Evolutionary conservation across 805 yeast genomes (phyloP).

Genomic region (Saturnispora serradocipensis): DNA sequence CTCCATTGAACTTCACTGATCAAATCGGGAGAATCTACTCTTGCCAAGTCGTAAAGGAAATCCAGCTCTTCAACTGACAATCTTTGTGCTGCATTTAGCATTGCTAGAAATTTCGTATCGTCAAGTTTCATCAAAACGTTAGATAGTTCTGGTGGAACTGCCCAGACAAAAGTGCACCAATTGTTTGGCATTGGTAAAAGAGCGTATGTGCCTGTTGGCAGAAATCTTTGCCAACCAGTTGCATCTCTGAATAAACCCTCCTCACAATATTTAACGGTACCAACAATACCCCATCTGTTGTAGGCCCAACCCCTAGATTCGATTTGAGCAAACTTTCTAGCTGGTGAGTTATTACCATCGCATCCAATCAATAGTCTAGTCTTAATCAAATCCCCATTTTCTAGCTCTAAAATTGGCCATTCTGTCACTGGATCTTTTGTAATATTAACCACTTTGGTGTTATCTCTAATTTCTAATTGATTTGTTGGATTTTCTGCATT

Average conservation of each 20-base stretch:
- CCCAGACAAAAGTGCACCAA: conserved; percentile 91
- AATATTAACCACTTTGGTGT: conserved; percentile 58
- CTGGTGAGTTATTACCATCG: conserved; percentile 94
- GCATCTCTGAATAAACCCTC: conserved; percentile 48
- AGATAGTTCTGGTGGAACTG: conserved; percentile 70
- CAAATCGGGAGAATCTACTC: conserved; percentile 34
- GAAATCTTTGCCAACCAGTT: conserved; percentile 89
- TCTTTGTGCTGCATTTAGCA: conserved; percentile 84
- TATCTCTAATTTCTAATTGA: conserved; percentile 43
- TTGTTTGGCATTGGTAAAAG: conserved; percentile 80
- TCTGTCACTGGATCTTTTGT: conserved; percentile 29
- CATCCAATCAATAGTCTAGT: conserved; percentile 86
- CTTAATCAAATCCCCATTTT: conserved; percentile 52
- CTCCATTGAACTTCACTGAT: conserved; percentile 72
- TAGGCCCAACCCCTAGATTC: conserved; percentile 91
- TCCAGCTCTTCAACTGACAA: conserved; percentile 68
- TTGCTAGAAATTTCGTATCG: conserved; percentile 51
- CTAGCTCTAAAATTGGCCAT: conserved; percentile 72
- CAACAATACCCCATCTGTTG: conserved; percentile 85
- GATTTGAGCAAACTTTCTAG: conserved; percentile 69
- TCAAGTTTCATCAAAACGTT: conserved; percentile 48
- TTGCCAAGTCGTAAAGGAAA: conserved; percentile 46
- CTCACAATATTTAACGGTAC: conserved; percentile 66
- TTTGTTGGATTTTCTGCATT: conserved; percentile 19
- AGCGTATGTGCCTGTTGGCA: conserved; percentile 90